phyloP scores from a whole-genome alignment of 164 flowering plant genomes.

The Akebia trifoliata region DNA sequence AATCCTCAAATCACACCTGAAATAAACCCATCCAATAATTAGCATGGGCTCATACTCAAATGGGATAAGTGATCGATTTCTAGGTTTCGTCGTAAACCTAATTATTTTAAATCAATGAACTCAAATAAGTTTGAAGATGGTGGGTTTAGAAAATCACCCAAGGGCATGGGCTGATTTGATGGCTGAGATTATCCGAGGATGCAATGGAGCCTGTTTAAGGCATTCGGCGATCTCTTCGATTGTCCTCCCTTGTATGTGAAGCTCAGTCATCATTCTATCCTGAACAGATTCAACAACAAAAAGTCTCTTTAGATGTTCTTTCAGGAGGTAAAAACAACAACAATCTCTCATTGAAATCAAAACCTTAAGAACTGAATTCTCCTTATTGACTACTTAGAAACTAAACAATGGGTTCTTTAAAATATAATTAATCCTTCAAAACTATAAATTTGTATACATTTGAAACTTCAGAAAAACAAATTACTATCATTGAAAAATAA shows the following conservation, averaged over 20 bases:
- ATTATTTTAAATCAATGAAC: too few species aligned
- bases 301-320: too few species aligned
- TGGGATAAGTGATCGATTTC: too few species aligned
- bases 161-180: conserved; percentile 51
- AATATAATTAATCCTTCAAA: too few species aligned
- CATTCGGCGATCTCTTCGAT: conserved; percentile 49
- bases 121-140: background rate
- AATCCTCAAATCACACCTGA: conserved; percentile 75
- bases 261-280: conserved; percentile 40
- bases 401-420: too few species aligned
- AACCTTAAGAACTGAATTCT: background rate
- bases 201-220: conserved; percentile 40
- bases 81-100: too few species aligned
- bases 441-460: too few species aligned
- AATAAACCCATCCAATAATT: background rate
- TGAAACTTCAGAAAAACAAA: too few species aligned
- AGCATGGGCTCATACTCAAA: too few species aligned
- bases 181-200: conserved; percentile 46
- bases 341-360: background rate
- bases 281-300: conserved; percentile 7
- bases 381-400: too few species aligned
- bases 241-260: conserved; percentile 30
- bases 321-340: background rate
- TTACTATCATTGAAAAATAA: too few species aligned
- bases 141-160: conserved; percentile 39